Base-by-base conservation (phyloP, 352 stramenopile genomes). In the Pythium aquatile region DNA sequence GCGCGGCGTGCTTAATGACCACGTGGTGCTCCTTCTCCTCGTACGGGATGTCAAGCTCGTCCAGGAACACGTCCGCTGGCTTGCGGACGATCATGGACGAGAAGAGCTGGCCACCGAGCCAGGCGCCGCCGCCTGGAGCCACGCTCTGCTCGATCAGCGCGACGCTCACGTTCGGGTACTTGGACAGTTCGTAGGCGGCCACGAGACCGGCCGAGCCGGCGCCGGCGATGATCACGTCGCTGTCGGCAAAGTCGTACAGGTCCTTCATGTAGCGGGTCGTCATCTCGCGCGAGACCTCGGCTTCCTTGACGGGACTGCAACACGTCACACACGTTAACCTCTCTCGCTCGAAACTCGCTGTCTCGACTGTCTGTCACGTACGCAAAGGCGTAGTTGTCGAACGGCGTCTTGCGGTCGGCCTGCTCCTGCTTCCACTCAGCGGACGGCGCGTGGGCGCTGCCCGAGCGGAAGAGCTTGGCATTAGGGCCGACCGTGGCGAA, bases 181-280 rank as follows among this genome's bases (percentile, higher is more conserved):
- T 88, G 55, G 77, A 84, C 10, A 88, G 60, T 65, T 88, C 79
- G 62, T 88, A 88, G 17, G 79, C 79, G 13, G 77, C 76, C 29
- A 81, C 78, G 29, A 88, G 68, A 5, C 79, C 79, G 9, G 79
- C 79, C 48, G 77, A 86, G 6, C 79, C 79, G n/a, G 79, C 79
- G 46, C 79, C 79, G 24, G 77, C 77, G 47, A 88, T 88, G 75
- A 88, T 83, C 14, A 88, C 72, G 54, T 88, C 79, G 54, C 75
- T 82, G 68, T 88, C 79, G 48, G 79, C 79, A 70, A 81, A 86
- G 66, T 85, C 77, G 75, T 88, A 85, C 77, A 88, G 73, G 65
- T 88, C 79, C 77, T 88, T 88, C 73, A 88, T 84, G 71, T 88
- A 88, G 24, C 79, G 77, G 33, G 77, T 88, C 37, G 79, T 88